phyloP scores from a whole-genome alignment of 208 protist species.

The Histomonas meleagridis region DNA sequence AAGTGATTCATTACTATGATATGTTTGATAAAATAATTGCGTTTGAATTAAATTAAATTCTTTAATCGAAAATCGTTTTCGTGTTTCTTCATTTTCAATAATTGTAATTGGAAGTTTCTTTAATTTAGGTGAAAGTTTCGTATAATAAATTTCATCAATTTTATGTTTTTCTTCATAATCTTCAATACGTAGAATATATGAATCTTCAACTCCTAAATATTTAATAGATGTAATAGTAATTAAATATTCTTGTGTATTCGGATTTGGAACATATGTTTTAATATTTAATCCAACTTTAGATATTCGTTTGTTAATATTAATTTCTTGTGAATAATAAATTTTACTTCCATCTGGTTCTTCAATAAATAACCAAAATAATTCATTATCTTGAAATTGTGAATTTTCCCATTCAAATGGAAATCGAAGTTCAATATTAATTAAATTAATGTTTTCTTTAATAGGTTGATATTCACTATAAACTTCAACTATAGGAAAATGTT shows the following conservation, averaged over 20 bases:
- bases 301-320: background rate
- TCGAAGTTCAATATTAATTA: background rate
- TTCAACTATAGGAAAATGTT: background rate
- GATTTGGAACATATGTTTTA: background rate
- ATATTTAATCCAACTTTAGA: background rate
- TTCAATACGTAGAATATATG: background rate
- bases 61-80: slow-evolving; percentile 65
- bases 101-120: background rate
- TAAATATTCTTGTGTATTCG: background rate
- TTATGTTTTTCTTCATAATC: background rate
- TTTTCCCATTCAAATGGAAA: slow-evolving; percentile 8
- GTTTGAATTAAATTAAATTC: slow-evolving; percentile 98
- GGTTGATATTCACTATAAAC: background rate
- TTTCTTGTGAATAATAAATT: slow-evolving; percentile 22
- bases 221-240: background rate
- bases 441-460: background rate
- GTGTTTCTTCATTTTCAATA: background rate
- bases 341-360: background rate
- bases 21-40: slow-evolving; percentile 60
- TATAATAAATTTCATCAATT: no score
- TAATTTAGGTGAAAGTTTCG: background rate
- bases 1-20: slow-evolving; percentile 89
- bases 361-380: background rate
- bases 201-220: slow-evolving; percentile 19
- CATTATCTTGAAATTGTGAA: background rate